Conservation (phyloP, 2,329 filamentous ascomycete genomes). For the Penicillium sp. region DNA sequence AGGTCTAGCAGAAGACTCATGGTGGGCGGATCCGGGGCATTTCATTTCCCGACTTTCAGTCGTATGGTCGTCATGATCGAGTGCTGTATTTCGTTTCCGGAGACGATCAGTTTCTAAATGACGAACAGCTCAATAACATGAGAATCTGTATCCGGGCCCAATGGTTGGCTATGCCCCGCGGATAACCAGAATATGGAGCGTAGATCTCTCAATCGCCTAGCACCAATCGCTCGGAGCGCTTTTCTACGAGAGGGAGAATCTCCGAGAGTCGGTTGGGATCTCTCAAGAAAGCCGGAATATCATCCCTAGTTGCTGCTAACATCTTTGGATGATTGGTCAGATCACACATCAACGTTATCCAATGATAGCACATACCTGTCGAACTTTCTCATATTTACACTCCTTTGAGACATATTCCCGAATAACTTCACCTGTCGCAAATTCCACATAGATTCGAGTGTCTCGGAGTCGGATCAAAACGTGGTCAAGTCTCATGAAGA, state of each 20-base stretch:
- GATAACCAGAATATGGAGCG: neutral
- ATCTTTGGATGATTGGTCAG: slow-evolving; percentile 31
- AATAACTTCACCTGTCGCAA: slow-evolving; percentile 72
- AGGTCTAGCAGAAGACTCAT: neutral
- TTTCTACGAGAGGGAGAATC: slow-evolving; percentile 68
- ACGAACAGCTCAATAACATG: neutral
- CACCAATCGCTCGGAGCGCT: slow-evolving; percentile 57
- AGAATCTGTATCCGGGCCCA: neutral
- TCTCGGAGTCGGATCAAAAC: slow-evolving; percentile 85
- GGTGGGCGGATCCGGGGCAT: neutral
- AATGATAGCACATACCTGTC: slow-evolving; percentile 54
- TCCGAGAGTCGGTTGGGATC: slow-evolving; percentile 74
- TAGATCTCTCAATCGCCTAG: slow-evolving; percentile 19
- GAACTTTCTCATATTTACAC: slow-evolving; percentile 72
- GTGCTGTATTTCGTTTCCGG: neutral
- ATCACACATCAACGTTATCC: neutral
- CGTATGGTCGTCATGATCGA: neutral
- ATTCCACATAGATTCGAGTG: slow-evolving; percentile 89
- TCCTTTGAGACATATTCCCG: slow-evolving; percentile 90
- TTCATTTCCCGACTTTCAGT: neutral
- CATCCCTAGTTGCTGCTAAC: slow-evolving; percentile 61
- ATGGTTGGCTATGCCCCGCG: neutral
- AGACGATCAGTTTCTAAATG: neutral
- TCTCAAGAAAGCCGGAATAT: slow-evolving; percentile 71
- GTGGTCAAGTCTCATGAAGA: slow-evolving; percentile 91